These are phyloP conservation scores for Collybia nuda DNA, from an alignment of 768 basidiomycete species.

Conservation along the genomic window DNA sequence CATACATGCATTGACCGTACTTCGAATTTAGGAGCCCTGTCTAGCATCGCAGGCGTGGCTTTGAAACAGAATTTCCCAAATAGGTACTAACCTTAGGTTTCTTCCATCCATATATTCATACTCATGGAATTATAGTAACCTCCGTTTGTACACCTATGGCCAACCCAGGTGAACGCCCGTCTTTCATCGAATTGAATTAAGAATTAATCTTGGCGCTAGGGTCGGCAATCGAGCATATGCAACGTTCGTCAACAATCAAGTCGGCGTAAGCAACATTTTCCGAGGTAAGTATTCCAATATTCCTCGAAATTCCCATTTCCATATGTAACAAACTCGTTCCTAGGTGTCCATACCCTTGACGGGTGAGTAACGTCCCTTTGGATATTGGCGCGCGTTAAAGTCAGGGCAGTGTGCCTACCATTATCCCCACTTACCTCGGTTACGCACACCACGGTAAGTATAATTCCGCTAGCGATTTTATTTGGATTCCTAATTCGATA, in stretches of 20 bases:
- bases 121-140: background rate
- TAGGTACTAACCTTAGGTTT: constrained; percentile 9
- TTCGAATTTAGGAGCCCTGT: constrained; percentile 20
- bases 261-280: constrained; percentile 14
- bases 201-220: constrained; percentile 1
- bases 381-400: background rate
- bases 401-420: constrained; percentile 9
- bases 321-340: background rate
- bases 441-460: constrained; percentile 14
- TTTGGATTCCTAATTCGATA: too few relatives aligned
- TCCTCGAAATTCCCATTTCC: too few relatives aligned
- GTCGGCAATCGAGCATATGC: constrained; percentile 14
- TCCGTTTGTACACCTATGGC: constrained; percentile 18
- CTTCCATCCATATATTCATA: background rate
- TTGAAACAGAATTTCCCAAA: constrained; percentile 27
- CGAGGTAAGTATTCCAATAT: constrained; percentile 7
- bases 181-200: background rate
- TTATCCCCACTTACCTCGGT: constrained; percentile 6
- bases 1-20: too few relatives aligned
- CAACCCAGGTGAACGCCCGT: constrained; percentile 7
- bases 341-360: constrained; percentile 13
- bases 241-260: constrained; percentile 13
- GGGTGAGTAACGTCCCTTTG: background rate
- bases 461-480: background rate
- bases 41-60: constrained; percentile 34